These are phyloP conservation scores for Citrus sp. DNA, from an alignment of 345 rosid genomes.

Conservation along the genomic window DNA sequence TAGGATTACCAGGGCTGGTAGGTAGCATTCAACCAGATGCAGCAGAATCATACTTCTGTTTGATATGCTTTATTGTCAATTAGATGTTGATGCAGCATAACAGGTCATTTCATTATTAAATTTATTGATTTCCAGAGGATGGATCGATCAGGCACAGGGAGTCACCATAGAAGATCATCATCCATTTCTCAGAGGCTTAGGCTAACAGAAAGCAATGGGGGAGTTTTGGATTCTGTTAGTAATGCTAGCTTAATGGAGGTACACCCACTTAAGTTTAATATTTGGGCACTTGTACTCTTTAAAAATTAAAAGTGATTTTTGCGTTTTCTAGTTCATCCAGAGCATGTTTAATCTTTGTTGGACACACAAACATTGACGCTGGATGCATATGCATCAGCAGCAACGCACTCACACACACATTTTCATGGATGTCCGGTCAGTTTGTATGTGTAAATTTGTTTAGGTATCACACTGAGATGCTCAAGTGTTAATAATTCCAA, in stretches of 20 bases:
- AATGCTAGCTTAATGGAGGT: constrained; percentile 94
- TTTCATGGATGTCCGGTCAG: neutral
- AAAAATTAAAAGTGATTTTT: neutral
- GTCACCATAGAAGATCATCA: constrained; percentile 69
- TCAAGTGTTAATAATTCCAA: neutral
- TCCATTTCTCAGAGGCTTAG: constrained; percentile 63
- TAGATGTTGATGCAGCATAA: neutral
- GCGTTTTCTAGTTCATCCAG: neutral
- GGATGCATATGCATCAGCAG: neutral
- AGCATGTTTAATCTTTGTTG: neutral
- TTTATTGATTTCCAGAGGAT: constrained; percentile 53
- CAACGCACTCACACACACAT: neutral
- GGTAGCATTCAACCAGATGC: neutral
- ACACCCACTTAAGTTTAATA: constrained; percentile 13
- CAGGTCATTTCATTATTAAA: constrained; percentile 7
- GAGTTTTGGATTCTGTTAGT: constrained; percentile 65
- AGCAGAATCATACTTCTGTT: neutral
- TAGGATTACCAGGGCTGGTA: too few species aligned
- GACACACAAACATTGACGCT: neutral
- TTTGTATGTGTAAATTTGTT: neutral
- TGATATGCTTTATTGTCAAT: neutral
- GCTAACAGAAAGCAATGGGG: constrained; percentile 49
- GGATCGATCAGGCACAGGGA: constrained; percentile 80
- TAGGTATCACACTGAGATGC: neutral
- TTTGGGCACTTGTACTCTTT: neutral